phyloP scores from a whole-genome alignment of 1,139 yeast genomes.

The Diutina neorugosa region DNA sequence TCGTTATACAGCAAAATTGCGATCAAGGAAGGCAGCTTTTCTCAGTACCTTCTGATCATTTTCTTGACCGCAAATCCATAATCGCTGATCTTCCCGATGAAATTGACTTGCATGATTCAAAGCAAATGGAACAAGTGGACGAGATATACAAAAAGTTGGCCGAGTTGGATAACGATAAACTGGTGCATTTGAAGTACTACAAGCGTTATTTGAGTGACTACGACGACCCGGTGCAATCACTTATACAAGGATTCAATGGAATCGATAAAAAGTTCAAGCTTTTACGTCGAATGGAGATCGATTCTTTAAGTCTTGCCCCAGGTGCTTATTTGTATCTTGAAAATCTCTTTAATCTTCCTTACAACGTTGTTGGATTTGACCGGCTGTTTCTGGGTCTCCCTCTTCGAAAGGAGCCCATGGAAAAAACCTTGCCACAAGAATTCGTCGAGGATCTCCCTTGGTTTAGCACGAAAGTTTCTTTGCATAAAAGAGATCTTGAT shows the following conservation, averaged over 20 bases:
- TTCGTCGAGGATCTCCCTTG: conserved; percentile 29
- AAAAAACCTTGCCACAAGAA: conserved; percentile 23
- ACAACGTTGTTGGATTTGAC: conserved; percentile 35
- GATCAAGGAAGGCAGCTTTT: conserved; percentile 27
- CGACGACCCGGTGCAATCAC: conserved; percentile 12
- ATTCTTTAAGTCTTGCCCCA: neutral
- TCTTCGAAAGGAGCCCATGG: conserved; percentile 13
- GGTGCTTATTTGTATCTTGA: neutral
- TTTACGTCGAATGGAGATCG: conserved; percentile 23
- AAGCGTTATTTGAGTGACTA: conserved; percentile 21
- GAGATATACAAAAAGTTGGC: conserved; percentile 20
- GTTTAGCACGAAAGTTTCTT: conserved; percentile 19
- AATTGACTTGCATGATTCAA: conserved; percentile 21
- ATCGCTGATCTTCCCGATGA: conserved; percentile 27
- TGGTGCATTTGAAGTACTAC: conserved; percentile 28
- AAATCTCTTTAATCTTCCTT: conserved; percentile 11
- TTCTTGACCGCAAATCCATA: conserved; percentile 22
- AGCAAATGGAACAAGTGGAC: conserved; percentile 17
- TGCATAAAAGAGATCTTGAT: conserved; percentile 29
- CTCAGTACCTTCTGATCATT: conserved; percentile 24
- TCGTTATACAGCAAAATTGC: conserved; percentile 24
- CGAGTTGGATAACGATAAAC: conserved; percentile 25
- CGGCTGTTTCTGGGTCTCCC: conserved; percentile 30
- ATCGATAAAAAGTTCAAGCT: conserved; percentile 24
- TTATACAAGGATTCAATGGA: conserved; percentile 8